phyloP scores from a whole-genome alignment of 225 moss, liverwort and hornwort species.

The Marchantia paleacea region DNA sequence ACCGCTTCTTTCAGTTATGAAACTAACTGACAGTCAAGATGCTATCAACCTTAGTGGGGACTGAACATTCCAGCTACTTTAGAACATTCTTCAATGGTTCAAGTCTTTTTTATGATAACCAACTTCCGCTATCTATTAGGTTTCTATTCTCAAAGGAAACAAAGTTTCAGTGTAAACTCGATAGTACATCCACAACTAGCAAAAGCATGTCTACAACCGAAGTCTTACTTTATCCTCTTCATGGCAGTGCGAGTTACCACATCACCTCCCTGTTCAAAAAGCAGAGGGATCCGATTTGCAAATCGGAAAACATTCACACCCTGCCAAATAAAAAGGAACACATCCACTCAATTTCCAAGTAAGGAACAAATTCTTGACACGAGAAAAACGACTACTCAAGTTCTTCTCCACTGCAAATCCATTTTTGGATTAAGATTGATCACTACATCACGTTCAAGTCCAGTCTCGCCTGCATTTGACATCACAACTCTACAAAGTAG shows the following conservation, averaged over 20 bases:
- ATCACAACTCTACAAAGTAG: neutral
- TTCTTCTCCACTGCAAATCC: neutral
- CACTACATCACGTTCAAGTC: neutral
- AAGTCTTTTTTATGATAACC: neutral
- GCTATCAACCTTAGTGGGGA: neutral
- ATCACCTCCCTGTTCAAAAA: slow-evolving; percentile 96
- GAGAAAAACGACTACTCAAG: no score
- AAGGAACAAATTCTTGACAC: neutral
- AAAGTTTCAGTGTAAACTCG: no score
- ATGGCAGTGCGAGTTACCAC: slow-evolving; percentile 90
- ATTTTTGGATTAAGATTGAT: neutral
- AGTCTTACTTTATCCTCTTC: slow-evolving; percentile 92
- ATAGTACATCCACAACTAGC: no score
- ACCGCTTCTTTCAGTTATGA: neutral
- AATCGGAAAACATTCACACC: slow-evolving; percentile 92
- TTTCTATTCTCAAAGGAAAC: no score
- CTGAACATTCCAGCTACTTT: neutral
- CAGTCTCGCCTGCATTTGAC: neutral
- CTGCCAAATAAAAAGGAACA: slow-evolving; percentile 31
- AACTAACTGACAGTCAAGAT: neutral
- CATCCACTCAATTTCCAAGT: neutral
- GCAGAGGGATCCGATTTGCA: slow-evolving; percentile 92
- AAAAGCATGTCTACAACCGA: neutral
- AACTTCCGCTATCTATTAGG: no score
- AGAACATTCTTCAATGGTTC: neutral